Evolutionary conservation across 441 rosid genomes (phyloP), one percentile per base, ranked within the genome.

Genomic region (Populus hybrid): DNA sequence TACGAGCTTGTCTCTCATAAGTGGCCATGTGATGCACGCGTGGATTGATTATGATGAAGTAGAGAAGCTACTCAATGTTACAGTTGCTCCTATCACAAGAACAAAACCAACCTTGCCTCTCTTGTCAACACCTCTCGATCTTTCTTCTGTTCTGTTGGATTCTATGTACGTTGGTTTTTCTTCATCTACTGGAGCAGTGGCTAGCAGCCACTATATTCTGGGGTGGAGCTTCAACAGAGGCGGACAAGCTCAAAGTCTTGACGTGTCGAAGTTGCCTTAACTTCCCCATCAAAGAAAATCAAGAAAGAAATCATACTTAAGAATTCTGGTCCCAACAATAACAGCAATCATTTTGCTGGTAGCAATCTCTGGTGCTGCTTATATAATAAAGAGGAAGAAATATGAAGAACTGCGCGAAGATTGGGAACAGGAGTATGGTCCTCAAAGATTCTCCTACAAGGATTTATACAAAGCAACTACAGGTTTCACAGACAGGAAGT

Each of bases 141-240:
- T 90, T 34, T 86, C 89, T 11, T n/a, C 76, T 0, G n/a, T 84
- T 67, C 35, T 92, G 24, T n/a, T 66, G 38, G 89, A 84, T 23
- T 75, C 79, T 19, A 82, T 88, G 87, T 86, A 83, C 65, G 84
- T 84, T 71, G 95, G 95, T 34, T 90, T 91, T 82, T 82, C 90
- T 70, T 85, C 93, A 35, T 73, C 92, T 16, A 89, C 89, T 6
- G 87, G 89, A 53, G 69, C 87, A 28, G 1, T 76, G 0, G 7
- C 75, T 2, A 82, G 88, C 50, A 67, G 78, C 57, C 91, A 87
- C 36, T 91, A 85, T 63, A 75, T 92, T 80, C 85, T 88, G 9
- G 91, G 91, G 1, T 92, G 92, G 91, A 92, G 91, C 81, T 91
- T 91, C 88, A 86, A 83, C 75, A 80, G 53, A 70, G 84, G 73